A percentile compares a stretch with the other conserved stretches of the same genome.
These are phyloP conservation scores for Sphaerulina vaccinii DNA, from an alignment of 2,329 filamentous ascomycete species.

Conservation along the genomic window DNA sequence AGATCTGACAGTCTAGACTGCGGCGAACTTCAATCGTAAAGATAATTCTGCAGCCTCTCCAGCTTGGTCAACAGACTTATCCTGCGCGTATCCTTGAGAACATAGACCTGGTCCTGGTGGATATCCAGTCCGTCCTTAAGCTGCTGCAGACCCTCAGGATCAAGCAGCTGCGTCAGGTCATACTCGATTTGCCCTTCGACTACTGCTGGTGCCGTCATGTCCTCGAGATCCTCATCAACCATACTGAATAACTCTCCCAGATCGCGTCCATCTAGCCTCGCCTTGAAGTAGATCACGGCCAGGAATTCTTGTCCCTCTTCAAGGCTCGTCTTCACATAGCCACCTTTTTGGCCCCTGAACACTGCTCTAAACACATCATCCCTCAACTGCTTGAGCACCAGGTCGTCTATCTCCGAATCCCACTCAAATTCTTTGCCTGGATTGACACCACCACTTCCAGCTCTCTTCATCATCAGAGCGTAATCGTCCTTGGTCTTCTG, in stretches of 20 bases:
- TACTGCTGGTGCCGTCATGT: not conserved
- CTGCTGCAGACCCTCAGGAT: not conserved
- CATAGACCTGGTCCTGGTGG: not conserved
- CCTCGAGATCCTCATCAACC: no score
- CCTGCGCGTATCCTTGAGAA: not conserved
- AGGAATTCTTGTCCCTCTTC: not conserved
- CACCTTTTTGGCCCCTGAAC: not conserved
- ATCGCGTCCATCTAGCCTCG: not conserved
- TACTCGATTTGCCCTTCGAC: not conserved
- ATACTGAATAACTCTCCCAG: not conserved
- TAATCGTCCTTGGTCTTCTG: conserved; percentile 3
- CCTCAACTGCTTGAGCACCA: conserved; percentile 54
- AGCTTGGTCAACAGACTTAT: not conserved
- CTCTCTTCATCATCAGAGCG: conserved; percentile 3
- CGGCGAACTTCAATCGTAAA: not conserved
- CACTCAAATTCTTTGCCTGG: conserved; percentile 20
- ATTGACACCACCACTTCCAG: not conserved
- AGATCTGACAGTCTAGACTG: not conserved
- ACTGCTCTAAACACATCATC: conserved; percentile 50
- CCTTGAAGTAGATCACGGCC: not conserved
- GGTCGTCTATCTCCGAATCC: conserved; percentile 55
- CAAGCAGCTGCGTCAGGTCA: conserved; percentile 5
- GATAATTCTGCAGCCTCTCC: conserved; percentile 7
- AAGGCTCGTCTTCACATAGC: not conserved
- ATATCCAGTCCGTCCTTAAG: conserved; percentile 1